These are phyloP conservation scores for Xerophyta viscosa DNA, from an alignment of 106 monocot genomes.

Conservation along the genomic window DNA sequence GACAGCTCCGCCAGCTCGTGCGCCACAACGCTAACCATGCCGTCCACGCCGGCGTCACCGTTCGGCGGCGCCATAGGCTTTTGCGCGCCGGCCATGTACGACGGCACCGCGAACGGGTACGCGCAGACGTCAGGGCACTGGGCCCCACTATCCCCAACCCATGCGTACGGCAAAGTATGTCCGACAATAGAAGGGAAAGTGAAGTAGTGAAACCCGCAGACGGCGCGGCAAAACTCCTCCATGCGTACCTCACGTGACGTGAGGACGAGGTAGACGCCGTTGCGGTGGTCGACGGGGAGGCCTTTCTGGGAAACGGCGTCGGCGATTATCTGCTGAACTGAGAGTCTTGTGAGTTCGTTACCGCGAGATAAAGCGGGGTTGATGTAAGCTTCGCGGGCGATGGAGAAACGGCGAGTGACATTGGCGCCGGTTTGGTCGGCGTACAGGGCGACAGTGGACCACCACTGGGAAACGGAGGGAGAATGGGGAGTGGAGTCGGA, in stretches of 20 bases:
- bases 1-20: conserved; percentile 74
- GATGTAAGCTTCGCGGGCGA: conserved; percentile 26
- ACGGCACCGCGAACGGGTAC: conserved; percentile 67
- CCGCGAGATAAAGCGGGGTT: conserved; percentile 21
- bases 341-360: conserved; percentile 41
- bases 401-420: conserved; percentile 46
- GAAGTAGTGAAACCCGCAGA: conserved; percentile 81
- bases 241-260: conserved; percentile 38
- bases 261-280: conserved; percentile 62
- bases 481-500: conserved; percentile 1
- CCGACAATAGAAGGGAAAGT: conserved; percentile 74
- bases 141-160: conserved; percentile 51
- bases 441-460: conserved; percentile 65
- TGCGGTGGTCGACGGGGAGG: conserved; percentile 47
- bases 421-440: conserved; percentile 66
- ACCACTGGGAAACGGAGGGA: conserved; percentile 59
- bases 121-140: conserved; percentile 76
- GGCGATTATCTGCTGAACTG: conserved; percentile 52
- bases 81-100: conserved; percentile 37
- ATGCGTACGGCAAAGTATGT: conserved; percentile 73
- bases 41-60: conserved; percentile 55
- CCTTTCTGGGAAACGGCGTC: conserved; percentile 18
- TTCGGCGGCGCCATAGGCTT: conserved; percentile 49
- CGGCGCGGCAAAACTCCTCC: conserved; percentile 64
- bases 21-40: conserved; percentile 67